These are phyloP conservation scores for Xerocomus potaroensis DNA, from an alignment of 768 basidiomycete genomes.

Conservation along the genomic window DNA sequence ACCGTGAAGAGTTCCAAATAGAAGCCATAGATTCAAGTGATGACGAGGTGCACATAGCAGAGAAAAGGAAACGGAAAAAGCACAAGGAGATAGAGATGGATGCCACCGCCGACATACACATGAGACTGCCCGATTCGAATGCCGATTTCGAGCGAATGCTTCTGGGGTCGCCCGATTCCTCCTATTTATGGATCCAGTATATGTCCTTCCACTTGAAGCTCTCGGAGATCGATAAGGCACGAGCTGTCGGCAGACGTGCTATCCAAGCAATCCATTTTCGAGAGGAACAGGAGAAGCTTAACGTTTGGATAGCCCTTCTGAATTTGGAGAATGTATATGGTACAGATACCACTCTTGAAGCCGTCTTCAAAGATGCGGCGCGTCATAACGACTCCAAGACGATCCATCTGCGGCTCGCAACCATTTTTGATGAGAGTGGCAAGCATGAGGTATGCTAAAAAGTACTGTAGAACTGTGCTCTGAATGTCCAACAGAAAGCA, in stretches of 20 bases:
- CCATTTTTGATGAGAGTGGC: constrained; percentile 78
- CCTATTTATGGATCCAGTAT: constrained; percentile 97
- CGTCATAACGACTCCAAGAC: constrained; percentile 92
- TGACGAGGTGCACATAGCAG: constrained; percentile 13
- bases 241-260: constrained; percentile 80
- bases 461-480: neutral
- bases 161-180: constrained; percentile 93
- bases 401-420: constrained; percentile 77
- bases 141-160: constrained; percentile 93
- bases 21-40: constrained; percentile 44
- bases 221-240: constrained; percentile 94
- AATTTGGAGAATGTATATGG: constrained; percentile 95
- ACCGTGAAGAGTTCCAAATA: constrained; percentile 38
- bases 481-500: constrained; percentile 57
- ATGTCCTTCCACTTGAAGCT: constrained; percentile 98
- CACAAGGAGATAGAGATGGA: constrained; percentile 74
- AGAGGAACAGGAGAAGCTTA: constrained; percentile 93
- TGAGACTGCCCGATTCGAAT: constrained; percentile 81
- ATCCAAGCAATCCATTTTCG: constrained; percentile 87
- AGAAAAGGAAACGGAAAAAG: constrained; percentile 63
- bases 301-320: constrained; percentile 95
- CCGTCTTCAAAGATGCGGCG: constrained; percentile 85
- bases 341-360: constrained; percentile 71
- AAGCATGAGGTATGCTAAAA: constrained; percentile 63
- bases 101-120: constrained; percentile 84